Conservation (phyloP, 2,329 filamentous ascomycete species). For the Alternaria sp. region DNA sequence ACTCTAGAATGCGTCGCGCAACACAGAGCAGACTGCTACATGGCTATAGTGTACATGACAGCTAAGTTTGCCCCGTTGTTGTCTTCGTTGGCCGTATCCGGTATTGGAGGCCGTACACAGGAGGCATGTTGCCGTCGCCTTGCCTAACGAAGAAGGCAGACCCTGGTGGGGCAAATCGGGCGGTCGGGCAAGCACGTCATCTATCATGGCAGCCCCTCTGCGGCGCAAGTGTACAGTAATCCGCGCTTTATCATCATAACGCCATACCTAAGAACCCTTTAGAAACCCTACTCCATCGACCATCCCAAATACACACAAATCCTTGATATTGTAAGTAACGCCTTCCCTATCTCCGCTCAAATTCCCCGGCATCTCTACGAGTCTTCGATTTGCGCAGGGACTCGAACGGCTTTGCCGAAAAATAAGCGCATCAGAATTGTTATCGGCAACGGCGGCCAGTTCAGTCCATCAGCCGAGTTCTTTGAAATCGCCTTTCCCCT, state of each 20-base stretch:
- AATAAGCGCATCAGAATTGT: constrained; percentile 39
- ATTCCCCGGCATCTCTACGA: constrained; percentile 13
- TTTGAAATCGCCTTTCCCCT: constrained; percentile 46
- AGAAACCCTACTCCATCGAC: constrained; percentile 15
- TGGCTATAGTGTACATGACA: neutral
- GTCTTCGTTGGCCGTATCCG: neutral
- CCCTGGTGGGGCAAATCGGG: constrained; percentile 26
- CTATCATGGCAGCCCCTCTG: constrained; percentile 25
- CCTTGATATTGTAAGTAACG: constrained; percentile 38
- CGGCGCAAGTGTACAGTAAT: constrained; percentile 26
- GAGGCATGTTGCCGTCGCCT: constrained; percentile 2
- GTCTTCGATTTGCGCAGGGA: constrained; percentile 33
- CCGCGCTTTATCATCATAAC: constrained; percentile 36
- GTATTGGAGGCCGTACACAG: neutral
- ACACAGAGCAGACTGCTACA: neutral
- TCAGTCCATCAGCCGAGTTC: constrained; percentile 44
- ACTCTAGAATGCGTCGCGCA: neutral
- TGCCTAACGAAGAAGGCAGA: constrained; percentile 20
- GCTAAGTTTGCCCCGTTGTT: neutral
- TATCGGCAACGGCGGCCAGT: constrained; percentile 44
- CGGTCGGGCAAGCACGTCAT: constrained; percentile 37
- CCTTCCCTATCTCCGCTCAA: constrained; percentile 7
- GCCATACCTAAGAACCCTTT: constrained; percentile 16
- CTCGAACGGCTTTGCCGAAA: constrained; percentile 43
- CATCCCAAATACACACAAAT: constrained; percentile 27